Base-by-base conservation (phyloP, 164 flowering plant genomes). In the Berberis vulgaris region DNA sequence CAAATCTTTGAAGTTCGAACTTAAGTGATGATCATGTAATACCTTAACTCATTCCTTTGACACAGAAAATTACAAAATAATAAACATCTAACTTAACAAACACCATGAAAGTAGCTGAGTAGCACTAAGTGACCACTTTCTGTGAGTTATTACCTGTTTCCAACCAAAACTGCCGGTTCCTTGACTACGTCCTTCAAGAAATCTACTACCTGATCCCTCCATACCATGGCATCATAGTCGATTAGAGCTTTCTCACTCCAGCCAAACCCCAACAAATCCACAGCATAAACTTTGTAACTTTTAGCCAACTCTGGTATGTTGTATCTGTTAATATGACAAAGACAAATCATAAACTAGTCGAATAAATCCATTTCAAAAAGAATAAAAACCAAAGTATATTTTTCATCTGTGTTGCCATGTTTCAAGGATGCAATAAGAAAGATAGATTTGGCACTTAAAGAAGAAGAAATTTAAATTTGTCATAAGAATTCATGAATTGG, bases 231-330 rank as follows among this genome's bases (percentile, higher is more conserved):
- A 76, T 94, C 96, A 76, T 91, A 94, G 54, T 94, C 94, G 26
- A 91, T 69, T 43, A 94, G 60, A 46, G 97, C 96, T 76, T 91
- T 94, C 43, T 91, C 99, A 73, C 99, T 94, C 99, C 97, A 94
- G 40, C 97, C 99, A 75, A 94, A 94, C 2, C 99, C 97, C 50
- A 94, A 78, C 75, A 94, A 85, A 73, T 94, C 99, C 41, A 94
- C 7, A 38, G 99, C 99, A 82, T 89, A 94, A 43, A 94, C 96
- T 80, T 86, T 91, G 78, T 94, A 81, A 13, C 55, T 70, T 66
- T 91, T 89, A 60, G 97, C 88, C 83, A 91, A 74, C 73, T 87
- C 93, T 39, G 97, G 97, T 63, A 94, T 86, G 74, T 91, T 91
- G 69, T 91, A 94, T 82, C 99, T 94, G 80, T 67, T 60, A 26